Base-by-base conservation (phyloP, 192 early-diverging fungal species). In the Chytriomyces sp. region DNA sequence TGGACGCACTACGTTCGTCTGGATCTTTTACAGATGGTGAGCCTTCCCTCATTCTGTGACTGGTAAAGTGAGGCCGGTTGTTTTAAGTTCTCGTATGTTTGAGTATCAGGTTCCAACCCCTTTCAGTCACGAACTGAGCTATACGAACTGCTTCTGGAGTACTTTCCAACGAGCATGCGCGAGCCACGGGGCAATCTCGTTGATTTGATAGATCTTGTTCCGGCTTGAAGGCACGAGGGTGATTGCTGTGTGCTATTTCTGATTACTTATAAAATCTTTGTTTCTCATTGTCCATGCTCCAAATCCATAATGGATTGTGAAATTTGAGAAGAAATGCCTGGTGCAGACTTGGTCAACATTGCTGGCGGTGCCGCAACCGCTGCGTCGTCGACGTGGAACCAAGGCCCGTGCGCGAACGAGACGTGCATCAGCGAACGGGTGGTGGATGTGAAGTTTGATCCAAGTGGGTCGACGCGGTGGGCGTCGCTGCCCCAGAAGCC, bases 141-240 rank as follows among this genome's bases (percentile, higher is more conserved):
- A 39, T 94, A 86, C 71, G 89, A 93, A 49, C 80, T 69, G 22
- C 73, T 94, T 44, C 76, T 94, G 25, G 85, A 85, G 28, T 94
- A 81, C 64, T 91, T 94, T 77, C 91, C 93, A 1, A 82, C 89
- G 6, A 77, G 80, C 56, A 89, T 92, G 85, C 86, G 90, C 65
- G 89, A 94, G 73, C 93, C 93, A 10, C 81, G 83, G 28, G 86
- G 81, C 6, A 90, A 89, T 36, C 70, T 94, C 53, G 83, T 90
- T 5, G 92, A 91, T 77, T 72, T 90, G 64, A 82, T 94, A 5
- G 73, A 74, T 59, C 14, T 59, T 28, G 25, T 39, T 12, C 68
- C 68, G n/a, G 17, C 28, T 58, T 58, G 44, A 49, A 49, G n/a
- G n/a, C n/a, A n/a, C n/a, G n/a, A n/a, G n/a, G n/a, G n/a, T n/a